Percentiles rank a stretch among this genome's conserved stretches.
Evolutionary conservation across 139 green algal species (phyloP).

Genomic region (Picocystis salinarum): DNA sequence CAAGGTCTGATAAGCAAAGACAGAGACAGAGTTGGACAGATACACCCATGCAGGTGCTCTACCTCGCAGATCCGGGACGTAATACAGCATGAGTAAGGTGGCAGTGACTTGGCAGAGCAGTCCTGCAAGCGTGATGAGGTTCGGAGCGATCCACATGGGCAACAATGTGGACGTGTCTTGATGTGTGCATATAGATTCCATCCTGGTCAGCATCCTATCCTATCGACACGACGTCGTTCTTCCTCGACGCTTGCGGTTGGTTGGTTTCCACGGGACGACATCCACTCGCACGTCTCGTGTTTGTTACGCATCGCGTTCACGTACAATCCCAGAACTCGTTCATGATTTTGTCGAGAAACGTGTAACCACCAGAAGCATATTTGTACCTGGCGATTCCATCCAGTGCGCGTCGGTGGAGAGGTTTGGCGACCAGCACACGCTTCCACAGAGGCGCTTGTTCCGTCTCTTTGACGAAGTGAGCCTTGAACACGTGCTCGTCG

Average conservation of each 20-base stretch:
- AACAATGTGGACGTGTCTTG: conserved; percentile 21
- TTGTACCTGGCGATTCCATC: conserved; percentile 48
- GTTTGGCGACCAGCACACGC: no score
- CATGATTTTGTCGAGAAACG: conserved; percentile 53
- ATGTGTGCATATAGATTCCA: no score
- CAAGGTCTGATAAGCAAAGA: conserved; percentile 59
- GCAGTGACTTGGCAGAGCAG: conserved; percentile 31
- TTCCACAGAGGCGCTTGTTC: no score
- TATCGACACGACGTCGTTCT: no score
- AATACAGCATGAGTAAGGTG: conserved; percentile 28
- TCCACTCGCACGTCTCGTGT: no score
- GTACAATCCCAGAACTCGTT: conserved; percentile 52
- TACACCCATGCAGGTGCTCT: conserved; percentile 41
- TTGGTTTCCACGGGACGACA: no score
- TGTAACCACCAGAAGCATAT: conserved; percentile 70
- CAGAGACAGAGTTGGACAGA: conserved; percentile 17
- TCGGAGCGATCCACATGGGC: conserved; percentile 76
- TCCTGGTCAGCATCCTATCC: no score
- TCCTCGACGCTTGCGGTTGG: no score
- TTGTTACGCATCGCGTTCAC: no score
- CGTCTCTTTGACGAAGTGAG: no score
- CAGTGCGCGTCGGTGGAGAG: no score
- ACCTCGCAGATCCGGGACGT: conserved; percentile 43
- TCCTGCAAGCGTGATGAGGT: conserved; percentile 75
- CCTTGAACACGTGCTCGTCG: no score